Base-by-base conservation (phyloP, 2,329 filamentous ascomycete species). In the Alternaria infectoria region DNA sequence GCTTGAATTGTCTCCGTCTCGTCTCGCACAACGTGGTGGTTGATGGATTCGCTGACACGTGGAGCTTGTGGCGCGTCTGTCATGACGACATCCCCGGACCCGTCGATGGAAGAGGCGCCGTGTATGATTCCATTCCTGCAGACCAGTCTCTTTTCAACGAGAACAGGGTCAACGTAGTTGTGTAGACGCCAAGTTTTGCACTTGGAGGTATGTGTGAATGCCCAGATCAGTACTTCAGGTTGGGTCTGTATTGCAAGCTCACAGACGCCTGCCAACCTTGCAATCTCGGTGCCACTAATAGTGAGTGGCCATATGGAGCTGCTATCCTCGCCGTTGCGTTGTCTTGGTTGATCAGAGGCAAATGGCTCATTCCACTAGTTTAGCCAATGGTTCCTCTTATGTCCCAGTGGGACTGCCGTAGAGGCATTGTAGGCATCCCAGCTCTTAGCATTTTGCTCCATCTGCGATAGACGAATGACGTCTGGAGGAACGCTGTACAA, bases 401-500 rank as follows among this genome's bases (percentile, higher is more conserved):
- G 64, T 17, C 55, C 61, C 52, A 55, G 61, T 11, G 40, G 11
- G 3, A 55, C 61, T 21, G 69, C 68, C 5, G 67, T 67, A 17
- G 66, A 49, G 3, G 61, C 21, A 11, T 30, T 66, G 47, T 74
- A 67, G 12, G 68, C 30, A 26, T 74, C 69, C 60, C 59, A 65
- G 46, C 49, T 69, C 26, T 75, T 70, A 17, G 68, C 59, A n/a
- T 65, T 66, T 21, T 75, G 67, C 46, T 77, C 72, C n/a, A 62
- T 54, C 19, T 62, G 66, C 50, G 82, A 82, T 21, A 78, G 51
- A 0, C 61, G 54, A 43, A 74, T 65, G 15, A 79, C 75, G 73
- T 90, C 88, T 0, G 83, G 76, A 0, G 89, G 88, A 2, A 91
- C 80, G 1, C 84, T 88, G 74, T 89, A 91, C 2, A 91, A 79